Base-by-base conservation (phyloP, 208 protist species). In the Herpetomonas samuelpessoai region DNA sequence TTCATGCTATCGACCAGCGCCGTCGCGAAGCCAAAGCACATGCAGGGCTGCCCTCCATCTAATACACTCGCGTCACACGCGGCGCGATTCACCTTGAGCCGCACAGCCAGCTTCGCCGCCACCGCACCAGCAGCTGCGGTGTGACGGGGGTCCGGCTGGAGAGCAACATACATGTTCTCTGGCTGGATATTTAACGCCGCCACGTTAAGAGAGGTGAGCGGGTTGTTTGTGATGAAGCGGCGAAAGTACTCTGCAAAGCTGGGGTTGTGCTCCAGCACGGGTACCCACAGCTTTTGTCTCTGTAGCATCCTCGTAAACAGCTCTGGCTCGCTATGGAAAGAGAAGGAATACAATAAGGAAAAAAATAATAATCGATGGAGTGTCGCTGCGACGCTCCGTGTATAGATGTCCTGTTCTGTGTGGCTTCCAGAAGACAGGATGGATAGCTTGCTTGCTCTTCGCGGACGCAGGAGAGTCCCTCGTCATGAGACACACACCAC, bases 1-100 rank as follows among this genome's bases (percentile, higher is more conserved):
- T 86, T 91, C 46, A 57, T 74, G 1, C 68, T 80, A 66, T 91
- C 83, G n/a, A 72, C 62, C 41, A 88, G 54, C 19, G 75, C 57
- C 1, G 63, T 78, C 28, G 80, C 64, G 19, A 75, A 75, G 28
- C 87, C 87, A 2, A 50, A 27, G n/a, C 62, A 63, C 28, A 91
- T 65, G 29, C 59, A 10, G 12, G 31, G 35, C n/a, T 18, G 26
- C 27, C 46, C 46, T 18, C 18, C 14, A 45, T 45, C 38, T 18
- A 45, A 12, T n/a, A 18, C 14, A n/a, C 46, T 51, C 6, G 35
- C 35, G 35, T 88, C 83, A 50, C 83, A 91, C 1, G 68, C 73
- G 0, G 53, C 62, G 10, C 63, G n/a, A 6, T 55, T 39, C 16
- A 93, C 56, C 1, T 57, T 78, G 24, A 82, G 54, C 0, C 77